These are phyloP conservation scores for Cotoneaster glaucophyllus DNA, from an alignment of 306 rosid genomes.

Conservation along the genomic window DNA sequence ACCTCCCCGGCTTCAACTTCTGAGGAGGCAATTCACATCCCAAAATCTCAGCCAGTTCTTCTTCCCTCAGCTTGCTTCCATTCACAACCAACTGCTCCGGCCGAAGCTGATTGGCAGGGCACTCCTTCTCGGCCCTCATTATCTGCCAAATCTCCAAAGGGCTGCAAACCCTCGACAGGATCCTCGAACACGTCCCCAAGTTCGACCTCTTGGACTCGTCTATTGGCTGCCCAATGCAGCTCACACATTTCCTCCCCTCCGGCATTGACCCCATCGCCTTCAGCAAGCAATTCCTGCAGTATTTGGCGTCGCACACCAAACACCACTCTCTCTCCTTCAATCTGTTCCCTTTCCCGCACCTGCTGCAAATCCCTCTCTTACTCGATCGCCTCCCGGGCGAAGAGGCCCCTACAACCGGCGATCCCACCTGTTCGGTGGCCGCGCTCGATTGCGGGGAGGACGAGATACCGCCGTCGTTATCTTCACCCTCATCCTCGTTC, in stretches of 20 bases:
- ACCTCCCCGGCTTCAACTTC: conserved; percentile 81
- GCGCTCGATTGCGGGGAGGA: conserved; percentile 52
- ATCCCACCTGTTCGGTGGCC: conserved; percentile 53
- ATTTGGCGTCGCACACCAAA: conserved; percentile 70
- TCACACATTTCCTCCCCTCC: conserved; percentile 82
- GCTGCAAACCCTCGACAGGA: conserved; percentile 67
- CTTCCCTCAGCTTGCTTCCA: conserved; percentile 64
- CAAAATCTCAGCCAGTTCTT: conserved; percentile 73
- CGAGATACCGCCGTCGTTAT: conserved; percentile 35
- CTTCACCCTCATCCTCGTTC: conserved; percentile 39
- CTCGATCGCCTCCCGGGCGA: conserved; percentile 6
- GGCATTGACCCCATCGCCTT: conserved; percentile 98
- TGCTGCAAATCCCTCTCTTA: conserved; percentile 54
- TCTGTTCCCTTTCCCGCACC: conserved; percentile 67
- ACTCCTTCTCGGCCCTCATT: conserved; percentile 82
- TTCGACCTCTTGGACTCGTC: conserved; percentile 58
- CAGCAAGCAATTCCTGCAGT: conserved; percentile 66
- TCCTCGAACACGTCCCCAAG: conserved; percentile 69
- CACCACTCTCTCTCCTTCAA: conserved; percentile 78
- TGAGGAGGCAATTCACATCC: conserved; percentile 65
- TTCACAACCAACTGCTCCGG: conserved; percentile 84
- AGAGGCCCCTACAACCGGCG: conserved; percentile 22
- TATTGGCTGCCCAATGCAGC: conserved; percentile 70
- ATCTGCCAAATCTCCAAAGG: conserved; percentile 84
- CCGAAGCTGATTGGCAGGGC: conserved; percentile 70